These are phyloP conservation scores for Microstroma glucosiphilum DNA, from an alignment of 1,284 basidiomycete genomes.

Conservation along the genomic window DNA sequence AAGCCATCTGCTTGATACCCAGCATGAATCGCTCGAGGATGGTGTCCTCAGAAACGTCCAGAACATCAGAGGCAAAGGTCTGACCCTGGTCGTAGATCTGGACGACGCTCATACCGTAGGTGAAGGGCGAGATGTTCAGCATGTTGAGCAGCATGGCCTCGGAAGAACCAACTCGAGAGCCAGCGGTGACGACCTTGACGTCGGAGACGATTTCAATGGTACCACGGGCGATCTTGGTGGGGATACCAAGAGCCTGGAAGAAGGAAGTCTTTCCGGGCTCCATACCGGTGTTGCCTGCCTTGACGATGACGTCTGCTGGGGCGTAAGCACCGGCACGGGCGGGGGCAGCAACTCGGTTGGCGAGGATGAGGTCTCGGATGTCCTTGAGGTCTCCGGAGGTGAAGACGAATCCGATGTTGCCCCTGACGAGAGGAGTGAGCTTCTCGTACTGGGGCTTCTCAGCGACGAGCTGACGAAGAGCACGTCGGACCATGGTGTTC, in stretches of 20 bases:
- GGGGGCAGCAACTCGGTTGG: slow-evolving; percentile 96
- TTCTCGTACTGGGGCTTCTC: slow-evolving; percentile 93
- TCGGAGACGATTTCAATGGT: slow-evolving; percentile 99
- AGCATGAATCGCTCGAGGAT: slow-evolving; percentile 83
- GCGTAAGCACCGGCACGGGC: slow-evolving; percentile 96
- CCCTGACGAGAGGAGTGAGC: slow-evolving; percentile 88
- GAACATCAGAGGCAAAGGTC: slow-evolving; percentile 71
- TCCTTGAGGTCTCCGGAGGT: slow-evolving; percentile 89
- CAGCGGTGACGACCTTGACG: slow-evolving; percentile 86
- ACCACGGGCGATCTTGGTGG: slow-evolving; percentile 99
- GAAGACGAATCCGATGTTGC: slow-evolving; percentile 99
- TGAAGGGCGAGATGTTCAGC: slow-evolving; percentile 80
- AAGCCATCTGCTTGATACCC: slow-evolving; percentile 90
- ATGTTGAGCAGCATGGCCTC: slow-evolving; percentile 98
- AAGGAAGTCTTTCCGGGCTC: slow-evolving; percentile 70
- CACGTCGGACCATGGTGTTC: slow-evolving; percentile 99
- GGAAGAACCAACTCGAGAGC: slow-evolving; percentile 88
- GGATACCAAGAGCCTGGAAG: slow-evolving; percentile 99
- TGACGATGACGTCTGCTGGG: slow-evolving; percentile 83
- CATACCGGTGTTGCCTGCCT: slow-evolving; percentile 98
- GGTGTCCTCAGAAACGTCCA: slow-evolving; percentile 86
- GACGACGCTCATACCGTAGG: slow-evolving; percentile 93
- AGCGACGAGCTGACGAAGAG: slow-evolving; percentile 78
- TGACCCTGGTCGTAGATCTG: slow-evolving; percentile 48
- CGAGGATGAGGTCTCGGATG: slow-evolving; percentile 78